Base-by-base conservation (phyloP, 2,329 filamentous ascomycete genomes). In the Fusarium mexicanum region DNA sequence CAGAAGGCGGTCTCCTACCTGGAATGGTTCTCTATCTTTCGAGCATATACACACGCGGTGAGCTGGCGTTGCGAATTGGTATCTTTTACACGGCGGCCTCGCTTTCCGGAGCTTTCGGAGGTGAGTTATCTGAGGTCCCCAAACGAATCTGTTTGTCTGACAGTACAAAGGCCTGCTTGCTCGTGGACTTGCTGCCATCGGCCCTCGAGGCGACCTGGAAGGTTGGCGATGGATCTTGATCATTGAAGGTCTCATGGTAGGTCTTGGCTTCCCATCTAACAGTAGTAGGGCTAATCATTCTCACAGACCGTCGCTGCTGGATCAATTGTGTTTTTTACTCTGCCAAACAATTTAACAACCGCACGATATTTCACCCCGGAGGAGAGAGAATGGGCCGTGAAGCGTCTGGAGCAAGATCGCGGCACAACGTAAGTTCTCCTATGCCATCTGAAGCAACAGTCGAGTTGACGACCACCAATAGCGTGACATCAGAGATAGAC, bases 11-110 rank as follows among this genome's bases (percentile, higher is more conserved):
- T 7, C n/a, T 69, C 29, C 50, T 69, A 6, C 91, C 91, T 0
- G 91, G 91, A 53, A 92, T 93, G 85, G 86, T 92, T 3, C 82
- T 93, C 4, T 93, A 93, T 76, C 85, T 93, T 18, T 91, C 90
- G 0, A 85, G 86, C 12, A 87, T 93, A 71, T 91, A 92, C 75
- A 87, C 85, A 24, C 84, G 90, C 26, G 84, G 86, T 3, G 90
- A 92, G 72, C 83, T 92, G 70, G 89, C 90, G 1, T 80, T 92
- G 43, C 85, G 91, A 9, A 91, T 93, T 57, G 91, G 90, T 37
- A 83, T 93, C 11, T 92, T 93, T 76, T 93, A 92, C 78, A 63
- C 61, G 35, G 53, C 61, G 89, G 92, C 77, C 84, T 87, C 69
- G 86, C 86, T n/a, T 80, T 90, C 22, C 81, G 61, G 61, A 38